phyloP scores from a whole-genome alignment of 164 flowering plant genomes.

The Cinnamomum chago region DNA sequence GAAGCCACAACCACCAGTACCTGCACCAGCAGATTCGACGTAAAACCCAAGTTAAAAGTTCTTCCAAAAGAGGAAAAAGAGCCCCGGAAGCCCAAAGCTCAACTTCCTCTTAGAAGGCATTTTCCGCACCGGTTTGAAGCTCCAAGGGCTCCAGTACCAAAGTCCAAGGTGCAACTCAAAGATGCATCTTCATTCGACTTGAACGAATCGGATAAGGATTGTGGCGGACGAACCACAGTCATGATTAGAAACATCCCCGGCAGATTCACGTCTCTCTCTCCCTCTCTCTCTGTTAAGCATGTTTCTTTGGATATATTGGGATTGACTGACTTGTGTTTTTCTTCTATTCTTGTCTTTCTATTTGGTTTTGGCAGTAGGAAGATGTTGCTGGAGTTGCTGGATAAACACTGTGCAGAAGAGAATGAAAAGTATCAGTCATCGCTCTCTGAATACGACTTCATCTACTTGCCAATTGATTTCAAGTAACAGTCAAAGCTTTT shows the following conservation, averaged over 20 bases:
- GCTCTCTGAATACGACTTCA: slow-evolving; percentile 33
- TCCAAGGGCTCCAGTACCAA: not conserved
- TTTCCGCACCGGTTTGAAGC: not conserved
- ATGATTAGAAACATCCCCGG: slow-evolving; percentile 27
- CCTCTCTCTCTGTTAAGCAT: not conserved
- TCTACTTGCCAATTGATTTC: slow-evolving; percentile 49
- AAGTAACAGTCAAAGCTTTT: slow-evolving; percentile 13
- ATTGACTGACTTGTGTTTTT: not conserved
- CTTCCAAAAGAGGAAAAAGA: not conserved
- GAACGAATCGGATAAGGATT: not conserved
- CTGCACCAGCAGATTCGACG: not conserved
- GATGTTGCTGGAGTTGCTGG: slow-evolving; percentile 27
- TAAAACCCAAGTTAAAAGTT: not conserved
- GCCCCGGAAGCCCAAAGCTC: not conserved
- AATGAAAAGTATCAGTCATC: slow-evolving; percentile 1
- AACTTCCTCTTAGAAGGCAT: not conserved
- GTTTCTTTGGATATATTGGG: not conserved
- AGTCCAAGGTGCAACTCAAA: not conserved
- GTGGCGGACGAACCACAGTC: slow-evolving; percentile 4
- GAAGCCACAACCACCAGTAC: too few relatives aligned
- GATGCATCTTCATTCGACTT: not conserved
- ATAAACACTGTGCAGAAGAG: slow-evolving; percentile 22
- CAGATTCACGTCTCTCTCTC: slow-evolving; percentile 9
- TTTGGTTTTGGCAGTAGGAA: slow-evolving; percentile 21
- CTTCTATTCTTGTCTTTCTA: not conserved